Evolutionary conservation across 108 stramenopile species (phyloP).

Genomic region (Schizochytrium sp.): DNA sequence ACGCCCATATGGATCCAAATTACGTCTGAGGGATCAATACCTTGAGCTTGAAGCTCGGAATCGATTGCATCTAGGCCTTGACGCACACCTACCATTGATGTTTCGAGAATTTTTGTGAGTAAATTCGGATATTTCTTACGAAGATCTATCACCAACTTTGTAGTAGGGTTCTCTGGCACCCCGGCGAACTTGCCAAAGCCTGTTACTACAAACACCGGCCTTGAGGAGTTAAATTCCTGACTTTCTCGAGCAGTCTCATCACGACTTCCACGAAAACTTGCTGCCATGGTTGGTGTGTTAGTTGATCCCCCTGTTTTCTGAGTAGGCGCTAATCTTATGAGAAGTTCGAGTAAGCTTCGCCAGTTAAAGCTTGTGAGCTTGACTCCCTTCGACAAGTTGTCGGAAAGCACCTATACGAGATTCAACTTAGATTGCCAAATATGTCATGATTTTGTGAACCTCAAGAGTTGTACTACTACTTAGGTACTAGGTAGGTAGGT

Average conservation of each 20-base stretch:
- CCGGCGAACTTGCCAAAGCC: conserved; percentile 55
- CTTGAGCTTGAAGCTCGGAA: background rate
- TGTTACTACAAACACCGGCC: conserved; percentile 1
- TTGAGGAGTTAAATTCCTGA: background rate
- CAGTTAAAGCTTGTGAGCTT: too few relatives aligned
- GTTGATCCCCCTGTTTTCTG: too few relatives aligned
- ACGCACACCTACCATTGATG: conserved; percentile 4
- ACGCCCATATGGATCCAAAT: conserved; percentile 47
- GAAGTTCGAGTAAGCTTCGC: too few relatives aligned
- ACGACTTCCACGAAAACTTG: background rate
- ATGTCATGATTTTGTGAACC: too few relatives aligned
- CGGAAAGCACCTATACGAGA: too few relatives aligned
- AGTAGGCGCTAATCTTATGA: too few relatives aligned
- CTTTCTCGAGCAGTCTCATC: background rate
- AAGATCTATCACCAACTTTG: background rate
- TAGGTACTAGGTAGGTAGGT: too few relatives aligned
- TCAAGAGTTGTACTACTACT: too few relatives aligned
- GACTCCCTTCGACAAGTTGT: too few relatives aligned
- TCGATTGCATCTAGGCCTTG: conserved; percentile 35
- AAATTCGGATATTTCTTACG: background rate
- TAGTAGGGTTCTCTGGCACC: conserved; percentile 57
- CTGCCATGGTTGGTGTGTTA: too few relatives aligned
- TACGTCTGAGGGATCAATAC: background rate
- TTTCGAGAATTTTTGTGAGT: background rate
- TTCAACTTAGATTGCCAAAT: too few relatives aligned